Base-by-base conservation (phyloP, 768 basidiomycete genomes). In the Mycena polygramma region DNA sequence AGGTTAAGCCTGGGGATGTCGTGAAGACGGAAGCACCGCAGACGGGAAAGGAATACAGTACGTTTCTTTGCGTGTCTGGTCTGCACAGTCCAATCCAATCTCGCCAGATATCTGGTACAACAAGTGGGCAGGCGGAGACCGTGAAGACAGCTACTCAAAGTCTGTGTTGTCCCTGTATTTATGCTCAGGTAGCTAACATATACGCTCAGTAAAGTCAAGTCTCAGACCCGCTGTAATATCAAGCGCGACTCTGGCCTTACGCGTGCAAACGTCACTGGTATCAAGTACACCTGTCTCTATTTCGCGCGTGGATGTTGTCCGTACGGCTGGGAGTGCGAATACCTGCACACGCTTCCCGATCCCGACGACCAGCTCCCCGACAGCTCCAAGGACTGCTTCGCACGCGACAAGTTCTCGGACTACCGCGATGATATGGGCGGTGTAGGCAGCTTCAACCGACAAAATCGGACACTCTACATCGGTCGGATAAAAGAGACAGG, bases 381-480 rank as follows among this genome's bases (percentile, higher is more conserved):
- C 81, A 91, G 91, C 52, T 95, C 96, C 9, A 94, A 97, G 79
- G 98, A 99, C 80, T 97, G 96, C 78, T 99, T 99, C 78, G 96
- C 95, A 0, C 86, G 98, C 54, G 96, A 98, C 84, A 98, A 98
- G 82, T 98, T 98, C 80, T 84, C 96, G 0, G 96, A 98, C 81
- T 99, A 99, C 81, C 86, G 97, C 69, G 98, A 99, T 79, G 98
- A 99, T 79, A 99, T 99, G 98, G 98, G 98, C 75, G 98, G 98
- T 82, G 97, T 99, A 37, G 98, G 98, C 15, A 96, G 94, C 69
- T 99, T 99, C 83, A 94, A 93, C 75, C 83, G 97, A 46, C 93
- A 95, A 80, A 99, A 99, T 79, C 84, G 97, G 68, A 99, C 98
- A 46, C 79, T 99, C 19, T 99, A 99, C 78, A 89, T 99, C 53